Evolutionary conservation across 179 eudicot genomes (phyloP).

Genomic region (Camellia oleifera): DNA sequence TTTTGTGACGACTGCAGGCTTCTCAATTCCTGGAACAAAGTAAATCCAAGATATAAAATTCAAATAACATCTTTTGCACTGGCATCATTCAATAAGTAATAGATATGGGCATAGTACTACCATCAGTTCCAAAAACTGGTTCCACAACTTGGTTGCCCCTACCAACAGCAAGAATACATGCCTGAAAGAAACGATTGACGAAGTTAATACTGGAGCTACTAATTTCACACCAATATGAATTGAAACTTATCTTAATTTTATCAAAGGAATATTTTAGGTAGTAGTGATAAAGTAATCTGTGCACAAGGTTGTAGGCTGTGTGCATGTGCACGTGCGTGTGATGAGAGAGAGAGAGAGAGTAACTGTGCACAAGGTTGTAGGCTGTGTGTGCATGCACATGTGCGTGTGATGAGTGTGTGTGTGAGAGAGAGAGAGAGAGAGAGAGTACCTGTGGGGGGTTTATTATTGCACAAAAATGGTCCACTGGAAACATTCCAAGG

Average conservation of each 20-base stretch:
- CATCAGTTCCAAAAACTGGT: slow-evolving; percentile 67
- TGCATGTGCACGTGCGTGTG: neutral
- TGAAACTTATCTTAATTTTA: neutral
- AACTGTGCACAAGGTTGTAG: slow-evolving; percentile 53
- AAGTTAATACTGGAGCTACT: neutral
- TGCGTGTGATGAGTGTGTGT: neutral
- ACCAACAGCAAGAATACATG: slow-evolving; percentile 97
- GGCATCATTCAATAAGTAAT: slow-evolving; percentile 6
- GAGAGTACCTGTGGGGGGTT: slow-evolving; percentile 92
- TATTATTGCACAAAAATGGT: slow-evolving; percentile 88
- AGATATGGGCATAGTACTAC: slow-evolving; percentile 32
- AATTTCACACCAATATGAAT: neutral
- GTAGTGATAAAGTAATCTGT: too few relatives aligned
- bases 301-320: neutral
- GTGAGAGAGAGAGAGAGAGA: slow-evolving; percentile 7
- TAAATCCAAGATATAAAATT: slow-evolving; percentile 12
- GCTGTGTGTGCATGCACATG: neutral
- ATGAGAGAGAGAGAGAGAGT: slow-evolving; percentile 15
- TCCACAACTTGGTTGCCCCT: slow-evolving; percentile 88
- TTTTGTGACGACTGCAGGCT: slow-evolving; percentile 66
- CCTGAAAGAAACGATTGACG: slow-evolving; percentile 39
- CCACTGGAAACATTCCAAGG: slow-evolving; percentile 98
- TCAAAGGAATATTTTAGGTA: neutral
- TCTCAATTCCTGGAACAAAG: slow-evolving; percentile 59
- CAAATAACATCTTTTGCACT: neutral